Base-by-base conservation (phyloP, 2,329 filamentous ascomycete genomes). In the Hymenoscyphus fraxineus region DNA sequence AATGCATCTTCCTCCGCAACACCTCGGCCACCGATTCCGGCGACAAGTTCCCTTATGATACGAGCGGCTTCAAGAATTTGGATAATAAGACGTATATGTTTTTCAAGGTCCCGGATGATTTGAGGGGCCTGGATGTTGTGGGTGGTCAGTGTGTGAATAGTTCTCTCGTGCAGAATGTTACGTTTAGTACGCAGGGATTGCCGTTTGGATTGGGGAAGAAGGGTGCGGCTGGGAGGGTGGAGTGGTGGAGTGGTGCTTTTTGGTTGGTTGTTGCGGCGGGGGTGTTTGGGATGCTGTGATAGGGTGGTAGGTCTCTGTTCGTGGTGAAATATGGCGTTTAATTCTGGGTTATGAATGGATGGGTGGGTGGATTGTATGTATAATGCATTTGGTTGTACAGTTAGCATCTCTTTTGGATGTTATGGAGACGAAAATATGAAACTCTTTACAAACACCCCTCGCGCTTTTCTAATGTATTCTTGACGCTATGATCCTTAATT, bases 1-100 rank as follows among this genome's bases (percentile, higher is more conserved):
- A 89, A 71, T 93, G 90, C 76, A 93, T 93, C 70, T 85, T 91
- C 69, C 78, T 94, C 27, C 85, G 91, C 62, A 93, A 93, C 76
- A 91, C 89, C 0, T 85, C 83, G 9, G 82, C 87, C 0, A 93
- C 90, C 0, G 90, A 93, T 69, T 68, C 76, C 0, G 81, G 80
- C 0, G 85, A 91, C 75, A 82, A 83, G 67, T 92, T 93, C 76
- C 90, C 91, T 0, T 93, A 93, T 76, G 83, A 93, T 71, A 93
- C 90, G 0, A 80, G 80, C 27, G 88, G 87, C 0, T 93, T 93
- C 78, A 79, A 90, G 77, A 83, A 79, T 2, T 73, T 93, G 55
- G 83, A 88, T 60, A 84, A 88, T 74, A 80, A 80, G 39, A 83
- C 80, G 68, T 93, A 92, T 78, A 93, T 93, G 90, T 93, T 94